Conservation (phyloP, 305 asterid species). For the Fraxinus velutina region DNA sequence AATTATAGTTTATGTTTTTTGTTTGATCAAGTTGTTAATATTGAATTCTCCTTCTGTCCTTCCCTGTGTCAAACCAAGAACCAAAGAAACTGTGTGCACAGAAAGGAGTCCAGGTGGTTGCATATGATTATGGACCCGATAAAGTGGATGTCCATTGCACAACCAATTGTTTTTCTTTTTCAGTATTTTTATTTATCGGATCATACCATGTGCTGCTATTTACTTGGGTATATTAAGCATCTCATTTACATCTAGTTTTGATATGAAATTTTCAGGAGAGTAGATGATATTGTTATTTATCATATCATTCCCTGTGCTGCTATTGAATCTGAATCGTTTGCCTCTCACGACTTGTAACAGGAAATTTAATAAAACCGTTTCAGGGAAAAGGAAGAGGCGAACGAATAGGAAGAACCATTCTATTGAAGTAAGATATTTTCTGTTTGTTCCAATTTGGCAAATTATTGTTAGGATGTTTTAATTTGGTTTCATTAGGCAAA, state of each 20-base stretch:
- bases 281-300: constrained; percentile 26
- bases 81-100: neutral
- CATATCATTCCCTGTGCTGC: neutral
- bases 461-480: neutral
- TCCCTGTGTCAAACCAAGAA: neutral
- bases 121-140: neutral
- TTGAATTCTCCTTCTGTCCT: neutral
- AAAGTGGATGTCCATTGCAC: neutral
- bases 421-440: constrained; percentile 42
- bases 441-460: constrained; percentile 7
- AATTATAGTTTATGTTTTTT: neutral
- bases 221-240: neutral
- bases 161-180: neutral
- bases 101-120: neutral
- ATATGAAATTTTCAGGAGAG: constrained; percentile 25
- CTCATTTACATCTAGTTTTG: neutral
- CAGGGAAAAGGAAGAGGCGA: constrained; percentile 39
- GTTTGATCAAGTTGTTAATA: neutral
- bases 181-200: neutral
- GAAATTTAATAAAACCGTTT: constrained; percentile 27
- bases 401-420: constrained; percentile 25
- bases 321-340: constrained; percentile 18
- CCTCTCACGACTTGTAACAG: constrained; percentile 23
- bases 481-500: neutral
- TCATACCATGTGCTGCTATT: neutral